These are phyloP conservation scores for Alnus glutinosa DNA, from an alignment of 306 rosid species.

Conservation along the genomic window DNA sequence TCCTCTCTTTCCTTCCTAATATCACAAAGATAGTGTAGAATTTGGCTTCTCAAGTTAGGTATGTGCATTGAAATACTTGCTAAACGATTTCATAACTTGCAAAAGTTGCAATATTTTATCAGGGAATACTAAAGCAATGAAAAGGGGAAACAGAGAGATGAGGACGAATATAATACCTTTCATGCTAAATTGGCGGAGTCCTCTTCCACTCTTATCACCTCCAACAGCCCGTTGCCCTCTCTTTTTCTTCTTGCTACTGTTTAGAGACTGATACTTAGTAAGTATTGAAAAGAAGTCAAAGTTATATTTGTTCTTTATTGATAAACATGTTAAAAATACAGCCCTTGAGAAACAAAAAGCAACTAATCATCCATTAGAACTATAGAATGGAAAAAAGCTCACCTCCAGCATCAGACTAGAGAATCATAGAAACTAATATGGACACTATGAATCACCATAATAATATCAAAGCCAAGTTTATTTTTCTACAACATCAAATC, in stretches of 20 bases:
- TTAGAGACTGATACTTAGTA: constrained; percentile 22
- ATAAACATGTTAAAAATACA: background rate
- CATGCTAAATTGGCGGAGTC: constrained; percentile 98
- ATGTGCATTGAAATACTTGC: constrained; percentile 12
- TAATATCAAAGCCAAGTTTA: background rate
- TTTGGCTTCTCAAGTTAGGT: constrained; percentile 7
- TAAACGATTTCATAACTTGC: background rate
- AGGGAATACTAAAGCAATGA: background rate
- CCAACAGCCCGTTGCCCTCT: constrained; percentile 93
- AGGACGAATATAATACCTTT: constrained; percentile 59
- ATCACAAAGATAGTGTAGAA: background rate
- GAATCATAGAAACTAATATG: background rate
- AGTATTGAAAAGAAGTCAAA: constrained; percentile 10
- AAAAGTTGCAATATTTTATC: background rate
- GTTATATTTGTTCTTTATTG: background rate
- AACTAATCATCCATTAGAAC: constrained; percentile 4
- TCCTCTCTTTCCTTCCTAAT: background rate
- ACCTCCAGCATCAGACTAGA: background rate
- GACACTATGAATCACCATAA: background rate
- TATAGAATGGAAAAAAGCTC: background rate
- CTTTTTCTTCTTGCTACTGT: constrained; percentile 86
- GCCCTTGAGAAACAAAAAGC: too few relatives aligned
- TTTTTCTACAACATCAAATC: background rate
- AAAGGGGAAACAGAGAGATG: constrained; percentile 5
- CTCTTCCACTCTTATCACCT: constrained; percentile 96